Percentiles rank a stretch among this genome's conserved stretches.
Conservation (phyloP, 2,329 filamentous ascomycete species). For the Hymenoscyphus repandus region DNA sequence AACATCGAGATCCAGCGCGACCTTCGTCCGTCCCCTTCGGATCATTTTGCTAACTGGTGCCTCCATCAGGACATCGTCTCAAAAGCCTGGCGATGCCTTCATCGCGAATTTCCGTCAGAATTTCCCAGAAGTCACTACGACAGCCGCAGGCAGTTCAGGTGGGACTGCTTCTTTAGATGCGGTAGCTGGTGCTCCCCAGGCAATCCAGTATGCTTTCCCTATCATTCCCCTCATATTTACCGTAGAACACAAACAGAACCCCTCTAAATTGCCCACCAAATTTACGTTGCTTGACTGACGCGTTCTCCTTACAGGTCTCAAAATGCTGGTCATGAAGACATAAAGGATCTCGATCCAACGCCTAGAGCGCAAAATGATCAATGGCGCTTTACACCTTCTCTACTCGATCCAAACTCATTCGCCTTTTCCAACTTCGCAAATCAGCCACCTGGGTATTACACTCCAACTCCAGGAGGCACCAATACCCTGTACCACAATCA, state of each 20-base stretch:
- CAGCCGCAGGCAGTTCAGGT: constrained; percentile 32
- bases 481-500: constrained; percentile 78
- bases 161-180: neutral
- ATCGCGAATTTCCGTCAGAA: constrained; percentile 78
- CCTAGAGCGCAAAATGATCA: constrained; percentile 73
- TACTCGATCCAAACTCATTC: constrained; percentile 81
- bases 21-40: neutral
- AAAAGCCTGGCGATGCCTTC: constrained; percentile 82
- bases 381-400: constrained; percentile 83
- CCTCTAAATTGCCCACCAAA: neutral
- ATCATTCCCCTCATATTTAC: neutral
- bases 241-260: no score
- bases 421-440: constrained; percentile 75
- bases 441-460: constrained; percentile 79
- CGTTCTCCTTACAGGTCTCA: constrained; percentile 20
- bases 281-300: constrained; percentile 6
- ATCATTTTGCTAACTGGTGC: constrained; percentile 12
- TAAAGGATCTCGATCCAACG: constrained; percentile 78
- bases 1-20: neutral
- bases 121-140: constrained; percentile 67
- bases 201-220: constrained; percentile 7
- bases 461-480: constrained; percentile 75
- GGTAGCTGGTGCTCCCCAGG: constrained; percentile 25
- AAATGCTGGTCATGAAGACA: constrained; percentile 29
- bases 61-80: constrained; percentile 54